Evolutionary conservation across 164 flowering plant genomes (phyloP).

Genomic region (Kalanchoe fedtschenkoi): DNA sequence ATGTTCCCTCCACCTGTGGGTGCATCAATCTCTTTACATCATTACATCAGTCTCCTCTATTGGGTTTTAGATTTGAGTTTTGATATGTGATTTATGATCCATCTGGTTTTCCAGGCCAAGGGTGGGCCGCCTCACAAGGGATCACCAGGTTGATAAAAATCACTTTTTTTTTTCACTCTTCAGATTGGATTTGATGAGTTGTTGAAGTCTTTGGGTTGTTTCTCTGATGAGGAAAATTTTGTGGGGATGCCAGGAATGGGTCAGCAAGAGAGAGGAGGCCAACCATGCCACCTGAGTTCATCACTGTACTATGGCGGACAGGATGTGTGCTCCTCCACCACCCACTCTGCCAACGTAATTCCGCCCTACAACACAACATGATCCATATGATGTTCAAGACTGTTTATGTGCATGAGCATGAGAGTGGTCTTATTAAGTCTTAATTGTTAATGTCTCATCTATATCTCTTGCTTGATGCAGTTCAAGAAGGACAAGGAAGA

Average conservation of each 20-base stretch:
- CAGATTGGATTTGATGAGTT: not conserved
- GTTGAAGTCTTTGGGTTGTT: not conserved
- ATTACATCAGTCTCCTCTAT: not conserved
- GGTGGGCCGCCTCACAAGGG: not conserved
- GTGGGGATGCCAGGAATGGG: constrained; percentile 15
- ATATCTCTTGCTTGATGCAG: constrained; percentile 18
- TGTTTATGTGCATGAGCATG: constrained; percentile 1
- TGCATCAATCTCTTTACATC: not conserved
- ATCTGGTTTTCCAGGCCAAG: not conserved
- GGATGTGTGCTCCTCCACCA: constrained; percentile 39
- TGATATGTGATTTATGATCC: no score
- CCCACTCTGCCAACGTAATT: constrained; percentile 19
- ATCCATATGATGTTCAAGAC: not conserved
- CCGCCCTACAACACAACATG: no score
- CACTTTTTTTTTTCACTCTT: not conserved
- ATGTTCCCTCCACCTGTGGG: constrained; percentile 45
- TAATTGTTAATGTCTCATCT: no score
- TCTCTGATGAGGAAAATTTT: constrained; percentile 12
- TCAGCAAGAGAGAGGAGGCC: constrained; percentile 30
- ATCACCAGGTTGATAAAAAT: not conserved
- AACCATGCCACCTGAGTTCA: constrained; percentile 60
- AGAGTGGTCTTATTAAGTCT: no score
- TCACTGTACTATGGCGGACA: constrained; percentile 89
- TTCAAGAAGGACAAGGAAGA: constrained; percentile 46
- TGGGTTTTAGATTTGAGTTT: not conserved